Evolutionary conservation across 768 basidiomycete genomes (phyloP), one percentile per base, ranked within the genome.

Genomic region (Rhizopogon roseolus): DNA sequence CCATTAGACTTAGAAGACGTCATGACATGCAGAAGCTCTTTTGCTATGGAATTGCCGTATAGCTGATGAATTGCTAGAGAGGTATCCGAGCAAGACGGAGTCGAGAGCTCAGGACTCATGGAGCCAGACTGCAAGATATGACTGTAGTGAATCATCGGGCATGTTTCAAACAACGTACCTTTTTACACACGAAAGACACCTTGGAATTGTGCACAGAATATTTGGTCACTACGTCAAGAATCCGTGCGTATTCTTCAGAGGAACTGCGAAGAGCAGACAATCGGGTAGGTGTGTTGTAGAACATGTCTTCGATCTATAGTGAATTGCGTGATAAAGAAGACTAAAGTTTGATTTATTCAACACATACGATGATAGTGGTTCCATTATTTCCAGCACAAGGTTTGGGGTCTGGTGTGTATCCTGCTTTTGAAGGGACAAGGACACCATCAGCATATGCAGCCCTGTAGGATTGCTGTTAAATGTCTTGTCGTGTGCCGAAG

Each of bases 371-470:
- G 42, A 98, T 86, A 2, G 83, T 86, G 0, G 97, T 98, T 3
- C 97, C 97, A 53, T 97, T 90, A 62, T 95, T 97, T 5, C 94
- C 94, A 16, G 97, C 96, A 57, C 86, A 88, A 13, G 96, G 88
- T 61, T 90, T 91, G 0, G 95, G 92, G 43, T 94, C 89, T 0
- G 81, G 65, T 1, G 78, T 78, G 48, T 83, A 79, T 1, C 89
- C 90, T 10, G 85, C 78, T 64, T 90, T 93, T 0, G 81, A 67
- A 11, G 86, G 80, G 2, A 82, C 76, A 36, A 98, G 76, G 5
- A 69, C 70, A 0, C 97, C 93, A 65, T 98, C 88, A 4, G 79
- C 70, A 67, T 96, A 99, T 49, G 76, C 74, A 3, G 93, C 91
- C 70, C 95, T 98, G 53, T 14, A 38, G 29, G 19, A 19, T 46